Evolutionary conservation across 2,329 filamentous ascomycete species (phyloP).

Genomic region (Monosporascus sp.): DNA sequence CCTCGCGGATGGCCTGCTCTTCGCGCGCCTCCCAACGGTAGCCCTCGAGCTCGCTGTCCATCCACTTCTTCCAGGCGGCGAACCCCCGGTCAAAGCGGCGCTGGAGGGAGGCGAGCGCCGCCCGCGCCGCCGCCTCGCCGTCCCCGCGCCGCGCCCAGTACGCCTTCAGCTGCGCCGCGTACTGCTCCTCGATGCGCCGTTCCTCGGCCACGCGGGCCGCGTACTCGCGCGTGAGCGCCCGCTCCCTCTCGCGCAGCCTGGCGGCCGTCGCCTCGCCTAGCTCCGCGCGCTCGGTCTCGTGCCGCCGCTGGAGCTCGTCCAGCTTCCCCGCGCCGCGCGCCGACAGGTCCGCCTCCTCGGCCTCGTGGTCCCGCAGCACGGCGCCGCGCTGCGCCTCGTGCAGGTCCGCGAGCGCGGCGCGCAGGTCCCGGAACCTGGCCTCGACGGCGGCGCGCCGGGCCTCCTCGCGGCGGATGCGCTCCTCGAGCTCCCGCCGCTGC

Average conservation of each 20-base stretch:
- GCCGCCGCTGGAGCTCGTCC: conserved; percentile 26
- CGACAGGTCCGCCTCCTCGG: conserved; percentile 24
- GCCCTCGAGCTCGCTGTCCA: conserved; percentile 32
- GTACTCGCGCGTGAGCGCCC: conserved; percentile 34
- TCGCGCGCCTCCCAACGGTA: conserved; percentile 32
- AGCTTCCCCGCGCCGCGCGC: conserved; percentile 17
- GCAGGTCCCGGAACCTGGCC: conserved; percentile 32
- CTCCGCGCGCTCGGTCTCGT: conserved; percentile 27
- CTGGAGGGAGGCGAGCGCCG: conserved; percentile 29
- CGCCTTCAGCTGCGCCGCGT: conserved; percentile 30
- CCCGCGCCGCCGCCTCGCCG: conserved; percentile 23
- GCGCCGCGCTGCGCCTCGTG: conserved; percentile 36
- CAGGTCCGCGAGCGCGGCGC: conserved; percentile 30
- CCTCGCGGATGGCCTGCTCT: conserved; percentile 32
- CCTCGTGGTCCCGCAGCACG: conserved; percentile 32
- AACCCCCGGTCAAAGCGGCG: conserved; percentile 36
- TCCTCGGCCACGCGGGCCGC: conserved; percentile 35
- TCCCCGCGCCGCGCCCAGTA: conserved; percentile 33
- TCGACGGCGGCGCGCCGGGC: conserved; percentile 33
- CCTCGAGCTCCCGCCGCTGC: conserved; percentile 30
- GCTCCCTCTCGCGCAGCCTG: conserved; percentile 29
- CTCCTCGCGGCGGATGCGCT: conserved; percentile 34
- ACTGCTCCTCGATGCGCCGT: conserved; percentile 36
- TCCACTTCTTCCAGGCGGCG: conserved; percentile 35
- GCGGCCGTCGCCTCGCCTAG: conserved; percentile 18